Percentiles rank a stretch among this genome's conserved stretches.
These are phyloP conservation scores for Lecanosticta acicola DNA, from an alignment of 2,329 filamentous ascomycete species.

Conservation along the genomic window DNA sequence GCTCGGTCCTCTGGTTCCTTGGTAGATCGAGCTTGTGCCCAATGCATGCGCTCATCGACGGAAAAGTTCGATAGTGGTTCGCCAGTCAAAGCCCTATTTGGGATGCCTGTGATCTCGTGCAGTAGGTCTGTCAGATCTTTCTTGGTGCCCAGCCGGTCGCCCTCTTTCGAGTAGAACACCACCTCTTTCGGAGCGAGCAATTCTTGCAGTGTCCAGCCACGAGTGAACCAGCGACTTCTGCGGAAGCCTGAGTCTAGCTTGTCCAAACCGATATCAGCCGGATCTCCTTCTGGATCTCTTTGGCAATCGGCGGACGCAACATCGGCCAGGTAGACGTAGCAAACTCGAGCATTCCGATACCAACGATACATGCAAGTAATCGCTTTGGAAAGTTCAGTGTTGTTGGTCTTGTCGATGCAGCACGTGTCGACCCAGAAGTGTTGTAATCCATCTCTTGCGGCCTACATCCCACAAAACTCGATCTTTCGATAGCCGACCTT, in stretches of 20 bases:
- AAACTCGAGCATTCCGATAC: slow-evolving; percentile 15
- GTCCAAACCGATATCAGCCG: not conserved
- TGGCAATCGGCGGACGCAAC: not conserved
- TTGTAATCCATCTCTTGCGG: not conserved
- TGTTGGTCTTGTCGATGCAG: slow-evolving; percentile 21
- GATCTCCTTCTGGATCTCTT: not conserved
- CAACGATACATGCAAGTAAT: slow-evolving; percentile 24
- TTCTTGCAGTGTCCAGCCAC: too few relatives aligned
- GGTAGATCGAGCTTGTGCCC: not conserved
- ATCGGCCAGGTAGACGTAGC: slow-evolving; percentile 18
- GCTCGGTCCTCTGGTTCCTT: not conserved
- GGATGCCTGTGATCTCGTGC: not conserved
- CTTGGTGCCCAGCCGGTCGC: not conserved
- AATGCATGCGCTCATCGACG: slow-evolving; percentile 3
- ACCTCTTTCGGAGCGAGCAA: not conserved
- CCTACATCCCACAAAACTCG: not conserved
- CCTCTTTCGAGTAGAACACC: not conserved
- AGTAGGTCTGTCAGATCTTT: not conserved
- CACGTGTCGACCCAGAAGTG: slow-evolving; percentile 22
- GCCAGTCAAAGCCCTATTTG: too few relatives aligned
- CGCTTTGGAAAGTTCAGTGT: slow-evolving; percentile 16
- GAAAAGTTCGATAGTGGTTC: not conserved
- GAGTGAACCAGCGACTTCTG: not conserved
- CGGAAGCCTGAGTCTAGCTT: not conserved
- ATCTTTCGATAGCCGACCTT: not conserved